A percentile compares a stretch with the other conserved stretches of the same genome.
Conservation (phyloP, 2,329 filamentous ascomycete genomes). For the Phyllosticta ampelicida region DNA sequence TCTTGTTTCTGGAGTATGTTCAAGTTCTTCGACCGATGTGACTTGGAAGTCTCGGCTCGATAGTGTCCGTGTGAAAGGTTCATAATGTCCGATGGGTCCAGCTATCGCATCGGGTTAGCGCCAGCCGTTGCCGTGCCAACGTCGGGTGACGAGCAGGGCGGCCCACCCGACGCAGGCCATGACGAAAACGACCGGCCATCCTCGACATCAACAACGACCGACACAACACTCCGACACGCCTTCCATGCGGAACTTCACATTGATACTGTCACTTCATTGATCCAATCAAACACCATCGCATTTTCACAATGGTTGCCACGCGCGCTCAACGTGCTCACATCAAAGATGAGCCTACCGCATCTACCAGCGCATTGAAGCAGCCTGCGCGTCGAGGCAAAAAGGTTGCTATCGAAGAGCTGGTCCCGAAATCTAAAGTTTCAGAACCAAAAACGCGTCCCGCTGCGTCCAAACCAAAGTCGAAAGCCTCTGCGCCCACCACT, state of each 20-base stretch:
- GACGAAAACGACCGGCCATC: background rate
- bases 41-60: too few species aligned
- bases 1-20: too few species aligned
- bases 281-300: background rate
- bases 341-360: constrained; percentile 5
- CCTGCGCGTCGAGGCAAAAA: constrained; percentile 8
- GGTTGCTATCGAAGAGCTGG: background rate
- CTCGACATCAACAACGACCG: constrained; percentile 3
- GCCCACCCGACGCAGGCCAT: background rate
- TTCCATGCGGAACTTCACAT: constrained; percentile 6
- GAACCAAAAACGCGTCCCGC: constrained; percentile 2
- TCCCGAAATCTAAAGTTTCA: background rate
- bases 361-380: constrained; percentile 3
- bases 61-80: background rate
- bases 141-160: background rate
- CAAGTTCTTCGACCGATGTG: too few species aligned
- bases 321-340: constrained; percentile 9
- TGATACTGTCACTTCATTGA: constrained; percentile 2
- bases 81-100: background rate
- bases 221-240: background rate
- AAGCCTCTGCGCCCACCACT: constrained; percentile 1
- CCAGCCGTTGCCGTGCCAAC: constrained; percentile 4
- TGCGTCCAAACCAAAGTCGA: background rate
- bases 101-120: background rate
- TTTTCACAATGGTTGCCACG: constrained; percentile 10